These are phyloP conservation scores for Dorcoceras hygrometricum DNA, from an alignment of 257 asterid species.

Conservation along the genomic window DNA sequence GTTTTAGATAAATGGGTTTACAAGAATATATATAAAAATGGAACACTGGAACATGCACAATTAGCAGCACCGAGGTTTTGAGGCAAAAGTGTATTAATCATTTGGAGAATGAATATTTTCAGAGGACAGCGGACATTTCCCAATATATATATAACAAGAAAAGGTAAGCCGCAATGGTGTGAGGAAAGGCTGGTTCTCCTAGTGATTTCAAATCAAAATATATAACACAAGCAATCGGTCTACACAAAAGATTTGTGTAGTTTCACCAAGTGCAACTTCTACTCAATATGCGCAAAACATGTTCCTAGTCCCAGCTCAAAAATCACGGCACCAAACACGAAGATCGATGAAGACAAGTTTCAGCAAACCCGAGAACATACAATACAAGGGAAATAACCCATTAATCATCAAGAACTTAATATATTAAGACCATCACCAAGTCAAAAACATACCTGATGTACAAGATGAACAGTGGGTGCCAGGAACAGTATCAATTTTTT, in stretches of 20 bases:
- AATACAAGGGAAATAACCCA: neutral
- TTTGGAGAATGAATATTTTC: neutral
- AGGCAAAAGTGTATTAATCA: neutral
- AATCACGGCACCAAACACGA: neutral
- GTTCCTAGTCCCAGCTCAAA: neutral
- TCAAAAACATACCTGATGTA: slow-evolving; percentile 57
- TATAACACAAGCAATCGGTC: neutral
- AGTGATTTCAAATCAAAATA: too few species aligned
- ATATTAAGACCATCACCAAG: neutral
- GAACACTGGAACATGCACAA: neutral
- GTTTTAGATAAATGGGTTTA: neutral
- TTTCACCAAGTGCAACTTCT: too few species aligned
- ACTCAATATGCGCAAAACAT: neutral
- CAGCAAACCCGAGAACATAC: neutral
- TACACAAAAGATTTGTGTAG: neutral
- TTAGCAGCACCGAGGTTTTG: neutral
- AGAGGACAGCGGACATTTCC: neutral
- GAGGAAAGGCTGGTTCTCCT: neutral
- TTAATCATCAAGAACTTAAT: slow-evolving; percentile 12
- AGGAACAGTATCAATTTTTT: slow-evolving; percentile 62
- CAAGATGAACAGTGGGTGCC: slow-evolving; percentile 84
- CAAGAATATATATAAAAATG: neutral
- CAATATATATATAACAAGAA: neutral
- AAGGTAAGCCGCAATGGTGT: neutral
- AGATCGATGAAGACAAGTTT: slow-evolving; percentile 6